phyloP scores from a whole-genome alignment of 2,329 filamentous ascomycete genomes.

The Dactylonectria estremocensis region DNA sequence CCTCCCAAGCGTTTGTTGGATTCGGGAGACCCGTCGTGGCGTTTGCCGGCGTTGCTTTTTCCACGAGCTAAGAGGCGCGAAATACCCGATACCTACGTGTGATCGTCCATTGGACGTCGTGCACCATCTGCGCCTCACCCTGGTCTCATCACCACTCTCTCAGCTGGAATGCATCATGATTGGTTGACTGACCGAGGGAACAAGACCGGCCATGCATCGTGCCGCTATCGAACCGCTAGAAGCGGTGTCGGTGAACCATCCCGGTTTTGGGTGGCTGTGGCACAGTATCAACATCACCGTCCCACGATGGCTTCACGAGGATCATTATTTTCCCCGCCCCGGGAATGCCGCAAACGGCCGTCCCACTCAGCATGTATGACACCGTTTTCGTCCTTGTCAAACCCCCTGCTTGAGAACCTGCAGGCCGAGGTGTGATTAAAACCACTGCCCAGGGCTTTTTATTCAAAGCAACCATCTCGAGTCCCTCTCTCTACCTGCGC shows the following conservation, averaged over 20 bases:
- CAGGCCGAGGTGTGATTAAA: conserved; percentile 46
- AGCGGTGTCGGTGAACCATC: conserved; percentile 51
- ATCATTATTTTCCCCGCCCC: conserved; percentile 47
- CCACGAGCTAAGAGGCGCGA: conserved; percentile 42
- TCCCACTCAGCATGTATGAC: conserved; percentile 47
- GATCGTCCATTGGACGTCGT: conserved; percentile 47
- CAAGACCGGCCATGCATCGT: conserved; percentile 44
- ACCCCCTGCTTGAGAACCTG: conserved; percentile 45
- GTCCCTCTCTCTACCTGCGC: conserved; percentile 30
- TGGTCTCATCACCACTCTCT: conserved; percentile 48
- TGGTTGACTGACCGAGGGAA: conserved; percentile 46
- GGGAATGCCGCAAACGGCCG: conserved; percentile 49
- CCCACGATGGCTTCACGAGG: conserved; percentile 49
- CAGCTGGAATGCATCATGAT: conserved; percentile 44
- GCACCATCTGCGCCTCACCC: conserved; percentile 50
- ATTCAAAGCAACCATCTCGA: conserved; percentile 33
- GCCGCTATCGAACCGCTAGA: conserved; percentile 49
- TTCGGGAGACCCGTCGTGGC: conserved; percentile 31
- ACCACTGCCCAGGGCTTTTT: conserved; percentile 40
- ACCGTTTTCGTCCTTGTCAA: conserved; percentile 48
- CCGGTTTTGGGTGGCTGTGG: conserved; percentile 45
- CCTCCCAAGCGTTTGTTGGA: conserved; percentile 19
- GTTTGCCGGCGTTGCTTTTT: conserved; percentile 41
- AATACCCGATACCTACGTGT: conserved; percentile 47
- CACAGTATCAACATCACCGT: conserved; percentile 48